Base-by-base conservation (phyloP, 1,284 basidiomycete species). In the Anthracocystis walkeri region DNA sequence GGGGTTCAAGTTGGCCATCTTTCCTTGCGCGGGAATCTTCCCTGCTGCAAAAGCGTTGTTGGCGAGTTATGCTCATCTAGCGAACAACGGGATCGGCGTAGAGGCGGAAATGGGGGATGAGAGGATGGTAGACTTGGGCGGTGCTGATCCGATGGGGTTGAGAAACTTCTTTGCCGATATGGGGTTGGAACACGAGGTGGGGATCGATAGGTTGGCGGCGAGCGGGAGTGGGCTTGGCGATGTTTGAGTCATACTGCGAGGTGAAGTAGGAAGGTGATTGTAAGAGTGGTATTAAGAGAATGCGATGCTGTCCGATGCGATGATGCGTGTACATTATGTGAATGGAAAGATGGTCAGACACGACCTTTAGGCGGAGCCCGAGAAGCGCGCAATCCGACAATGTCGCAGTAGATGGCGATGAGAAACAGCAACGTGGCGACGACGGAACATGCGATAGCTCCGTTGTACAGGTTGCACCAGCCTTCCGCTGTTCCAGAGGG, bases 61-160 rank as follows among this genome's bases (percentile, higher is more conserved):
- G n/a, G 65, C 61, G 3, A 65, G 61, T 20, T 76, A 76, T 46
- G 31, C n/a, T 3, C 53, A 77, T 58, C 38, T 77, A 11, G 12
- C 29, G 12, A 41, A 91, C 89, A 18, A 48, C 4, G 74, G 74
- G 2, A 72, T 62, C 44, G 74, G 74, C 0, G 61, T 77, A 38
- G 74, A 77, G 16, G 68, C 74, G 4, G 38, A 55, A 21, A 61
- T 12, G 7, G n/a, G 27, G 11, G 45, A 4, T 4, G 29, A 27
- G 21, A 46, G 53, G 8, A 38, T 4, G 25, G 58, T 76, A 4
- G 58, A 76, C 23, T 21, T 76, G 5, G 73, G 73, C 7, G 73
- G 73, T 4, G 65, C 60, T 2, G 65, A 62, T 58, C 61, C 65
- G 14, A 58, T 44, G 27, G 74, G 74, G 0, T 46, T 77, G 51